A percentile compares a stretch with the other conserved stretches of the same genome.
These are phyloP conservation scores for Candida schatavii DNA, from an alignment of 805 yeast genomes.

Conservation along the genomic window DNA sequence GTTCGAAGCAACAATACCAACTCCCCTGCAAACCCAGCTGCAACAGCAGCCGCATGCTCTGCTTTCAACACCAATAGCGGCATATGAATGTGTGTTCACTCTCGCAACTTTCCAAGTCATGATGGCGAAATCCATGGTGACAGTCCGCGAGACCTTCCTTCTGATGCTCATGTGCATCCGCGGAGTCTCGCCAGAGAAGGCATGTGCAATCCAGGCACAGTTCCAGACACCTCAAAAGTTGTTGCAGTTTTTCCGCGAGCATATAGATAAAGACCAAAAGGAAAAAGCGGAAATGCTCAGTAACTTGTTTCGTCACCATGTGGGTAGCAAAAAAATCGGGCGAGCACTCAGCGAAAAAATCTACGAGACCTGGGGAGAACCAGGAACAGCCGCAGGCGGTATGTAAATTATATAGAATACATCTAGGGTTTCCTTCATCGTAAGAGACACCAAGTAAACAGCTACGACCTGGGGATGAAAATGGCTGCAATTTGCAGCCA, in stretches of 20 bases:
- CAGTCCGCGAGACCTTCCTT: slow-evolving; percentile 73
- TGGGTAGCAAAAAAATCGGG: slow-evolving; percentile 53
- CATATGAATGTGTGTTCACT: slow-evolving; percentile 37
- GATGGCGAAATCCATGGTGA: slow-evolving; percentile 67
- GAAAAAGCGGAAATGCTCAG: slow-evolving; percentile 32
- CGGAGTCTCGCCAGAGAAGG: slow-evolving; percentile 86
- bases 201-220: slow-evolving; percentile 65
- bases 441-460: too few species aligned
- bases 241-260: slow-evolving; percentile 39
- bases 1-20: slow-evolving; percentile 35
- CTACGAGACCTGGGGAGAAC: slow-evolving; percentile 62
- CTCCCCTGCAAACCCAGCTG: too few species aligned
- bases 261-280: slow-evolving; percentile 13
- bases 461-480: too few species aligned
- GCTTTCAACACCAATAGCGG: neutral
- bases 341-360: slow-evolving; percentile 49
- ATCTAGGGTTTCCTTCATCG: too few species aligned
- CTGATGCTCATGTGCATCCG: slow-evolving; percentile 73
- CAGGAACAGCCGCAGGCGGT: too few species aligned
- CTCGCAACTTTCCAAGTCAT: slow-evolving; percentile 54
- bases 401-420: too few species aligned
- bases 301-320: slow-evolving; percentile 35
- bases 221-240: slow-evolving; percentile 70
- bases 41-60: too few species aligned
- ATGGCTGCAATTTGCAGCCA: neutral